These are phyloP conservation scores for Aristolochia contorta DNA, from an alignment of 164 flowering plant genomes.

Conservation along the genomic window DNA sequence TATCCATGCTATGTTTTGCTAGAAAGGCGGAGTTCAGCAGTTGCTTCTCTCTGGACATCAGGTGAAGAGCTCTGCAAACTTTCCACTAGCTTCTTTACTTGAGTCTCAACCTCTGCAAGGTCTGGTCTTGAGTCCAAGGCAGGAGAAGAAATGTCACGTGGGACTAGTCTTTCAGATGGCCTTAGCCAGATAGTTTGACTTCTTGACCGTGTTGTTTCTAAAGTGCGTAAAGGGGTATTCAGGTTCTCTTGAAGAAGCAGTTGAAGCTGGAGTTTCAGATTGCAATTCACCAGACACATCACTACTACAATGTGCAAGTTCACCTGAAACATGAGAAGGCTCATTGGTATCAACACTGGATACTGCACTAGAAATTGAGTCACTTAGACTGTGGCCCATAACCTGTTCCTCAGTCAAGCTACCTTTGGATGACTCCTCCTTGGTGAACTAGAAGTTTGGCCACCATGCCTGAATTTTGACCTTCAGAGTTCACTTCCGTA, in stretches of 20 bases:
- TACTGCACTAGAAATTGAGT: slow-evolving; percentile 9
- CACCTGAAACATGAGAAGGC: slow-evolving; percentile 25
- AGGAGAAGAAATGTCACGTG: slow-evolving; percentile 55
- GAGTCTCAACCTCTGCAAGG: slow-evolving; percentile 54
- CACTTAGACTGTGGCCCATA: slow-evolving; percentile 4
- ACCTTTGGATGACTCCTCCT: slow-evolving; percentile 27
- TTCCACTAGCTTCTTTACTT: slow-evolving; percentile 57
- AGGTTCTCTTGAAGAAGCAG: slow-evolving; percentile 35
- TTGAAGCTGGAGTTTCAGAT: slow-evolving; percentile 25
- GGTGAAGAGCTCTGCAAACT: slow-evolving; percentile 7
- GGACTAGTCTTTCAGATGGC: slow-evolving; percentile 54
- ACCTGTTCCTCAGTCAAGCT: slow-evolving; percentile 17
- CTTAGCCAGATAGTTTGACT: slow-evolving; percentile 64
- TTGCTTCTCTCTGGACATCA: slow-evolving; percentile 72
- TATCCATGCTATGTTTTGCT: slow-evolving; percentile 75
- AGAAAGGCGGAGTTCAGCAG: slow-evolving; percentile 87
- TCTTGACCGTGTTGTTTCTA: slow-evolving; percentile 38
- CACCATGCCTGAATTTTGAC: slow-evolving; percentile 18
- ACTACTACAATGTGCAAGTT: slow-evolving; percentile 35
- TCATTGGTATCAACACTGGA: slow-evolving; percentile 21
- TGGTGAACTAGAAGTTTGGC: slow-evolving; percentile 26
- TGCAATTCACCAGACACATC: slow-evolving; percentile 64
- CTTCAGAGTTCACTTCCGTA: slow-evolving; percentile 20
- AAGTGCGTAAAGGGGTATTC: slow-evolving; percentile 25
- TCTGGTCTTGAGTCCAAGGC: slow-evolving; percentile 50